Percentiles rank a stretch among this genome's conserved stretches.
Conservation (phyloP, 805 yeast species). For the Teunomyces cretensis region DNA sequence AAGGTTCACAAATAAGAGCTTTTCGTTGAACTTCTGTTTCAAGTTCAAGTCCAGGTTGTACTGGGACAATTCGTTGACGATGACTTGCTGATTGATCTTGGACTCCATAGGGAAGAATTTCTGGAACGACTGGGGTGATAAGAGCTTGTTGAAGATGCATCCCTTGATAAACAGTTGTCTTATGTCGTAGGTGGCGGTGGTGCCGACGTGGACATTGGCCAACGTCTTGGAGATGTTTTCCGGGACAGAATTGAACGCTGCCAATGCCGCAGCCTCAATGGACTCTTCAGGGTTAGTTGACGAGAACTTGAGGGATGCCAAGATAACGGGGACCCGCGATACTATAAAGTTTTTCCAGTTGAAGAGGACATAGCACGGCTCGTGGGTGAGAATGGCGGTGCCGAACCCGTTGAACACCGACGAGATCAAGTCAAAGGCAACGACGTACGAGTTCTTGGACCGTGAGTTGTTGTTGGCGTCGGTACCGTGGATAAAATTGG, state of each 20-base stretch:
- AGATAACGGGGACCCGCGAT: conserved; percentile 25
- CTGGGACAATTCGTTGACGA: conserved; percentile 27
- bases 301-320: conserved; percentile 17
- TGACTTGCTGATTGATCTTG: conserved; percentile 20
- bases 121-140: conserved; percentile 24
- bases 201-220: conserved; percentile 7
- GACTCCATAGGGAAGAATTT: conserved; percentile 28
- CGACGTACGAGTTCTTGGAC: conserved; percentile 10
- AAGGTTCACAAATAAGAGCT: conserved; percentile 31
- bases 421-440: conserved; percentile 19
- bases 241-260: conserved; percentile 13
- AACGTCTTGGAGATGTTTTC: background rate
- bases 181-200: conserved; percentile 19
- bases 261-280: conserved; percentile 16
- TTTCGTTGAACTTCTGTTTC: conserved; percentile 26
- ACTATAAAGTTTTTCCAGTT: conserved; percentile 38
- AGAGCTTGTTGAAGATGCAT: conserved; percentile 28
- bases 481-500: conserved; percentile 7
- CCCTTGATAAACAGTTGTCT: conserved; percentile 29
- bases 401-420: conserved; percentile 22
- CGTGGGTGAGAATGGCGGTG: conserved; percentile 18
- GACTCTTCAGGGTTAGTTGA: conserved; percentile 9
- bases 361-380: conserved; percentile 23
- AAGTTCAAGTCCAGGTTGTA: conserved; percentile 22
- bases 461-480: conserved; percentile 10